Evolutionary conservation across 2,329 filamentous ascomycete genomes (phyloP), one percentile per base, ranked within the genome.

Genomic region (Hypoxylon sp.): DNA sequence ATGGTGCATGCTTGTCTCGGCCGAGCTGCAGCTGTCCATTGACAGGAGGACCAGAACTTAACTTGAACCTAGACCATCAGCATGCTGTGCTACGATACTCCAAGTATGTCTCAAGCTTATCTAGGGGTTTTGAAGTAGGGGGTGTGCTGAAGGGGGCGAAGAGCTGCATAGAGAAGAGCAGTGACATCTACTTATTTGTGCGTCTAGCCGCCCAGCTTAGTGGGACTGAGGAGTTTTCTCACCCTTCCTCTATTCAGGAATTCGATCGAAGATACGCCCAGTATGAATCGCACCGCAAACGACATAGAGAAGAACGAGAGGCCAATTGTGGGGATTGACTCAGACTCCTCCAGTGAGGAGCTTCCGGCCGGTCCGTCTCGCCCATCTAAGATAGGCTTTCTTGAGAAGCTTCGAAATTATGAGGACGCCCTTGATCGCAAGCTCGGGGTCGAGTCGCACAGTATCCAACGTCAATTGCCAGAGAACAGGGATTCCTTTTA

Each of bases 391-490:
- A 64, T 22, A 73, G 73, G 74, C 8, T 65, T 80, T 48, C 71
- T 82, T 33, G 77, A 69, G 22, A 75, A 63, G 26, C 67, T 82
- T n/a, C 80, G 80, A 49, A 69, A 74, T 48, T 77, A 80, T 57
- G 83, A 85, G 62, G 74, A 74, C 12, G 73, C 77, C 9, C 73
- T 84, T 70, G 83, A 85, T 72, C 73, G 72, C 46, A 81, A 79
- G 65, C 70, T 85, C 30, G 83, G 83, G 20, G 77, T 85, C 50
- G 83, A 85, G 72, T 77, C 81, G 2, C 75, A 83, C 46, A 81
- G 80, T 45, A 79, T 84, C 40, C 74, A 75, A 9, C 79, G 83
- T 53, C 81, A 82, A 64, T 76, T 78, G 4, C 79, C 82, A 36
- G 79, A 82, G 67, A 76, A 82, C 38, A 74, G 75, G 26, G 73